Conservation (phyloP, 176 grass and related monocot genomes). For the Avena sativa region DNA sequence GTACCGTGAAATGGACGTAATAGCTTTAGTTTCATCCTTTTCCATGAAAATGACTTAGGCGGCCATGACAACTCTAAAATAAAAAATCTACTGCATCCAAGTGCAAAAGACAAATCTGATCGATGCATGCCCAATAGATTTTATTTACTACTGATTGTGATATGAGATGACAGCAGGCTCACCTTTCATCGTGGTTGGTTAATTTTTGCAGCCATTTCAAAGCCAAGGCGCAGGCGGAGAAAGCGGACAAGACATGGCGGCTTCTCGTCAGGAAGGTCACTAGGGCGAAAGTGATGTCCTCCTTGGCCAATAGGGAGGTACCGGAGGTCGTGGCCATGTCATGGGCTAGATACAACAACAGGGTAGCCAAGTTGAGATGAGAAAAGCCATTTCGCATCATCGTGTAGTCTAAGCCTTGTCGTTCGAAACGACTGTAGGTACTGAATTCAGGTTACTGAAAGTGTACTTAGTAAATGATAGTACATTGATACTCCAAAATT, state of each 20-base stretch:
- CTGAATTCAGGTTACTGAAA: background rate
- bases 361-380: constrained; percentile 38
- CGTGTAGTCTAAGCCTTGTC: background rate
- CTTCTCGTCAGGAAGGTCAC: constrained; percentile 80
- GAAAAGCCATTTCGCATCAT: background rate
- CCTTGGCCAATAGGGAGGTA: constrained; percentile 48
- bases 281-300: constrained; percentile 54
- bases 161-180: background rate
- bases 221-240: constrained; percentile 50
- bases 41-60: constrained; percentile 33
- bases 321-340: constrained; percentile 50
- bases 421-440: background rate
- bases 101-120: background rate
- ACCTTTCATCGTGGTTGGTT: background rate
- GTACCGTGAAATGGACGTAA: background rate
- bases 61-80: background rate
- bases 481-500: background rate
- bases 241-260: constrained; percentile 73
- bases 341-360: constrained; percentile 45
- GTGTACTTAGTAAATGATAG: background rate
- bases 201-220: constrained; percentile 60
- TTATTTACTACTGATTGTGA: background rate
- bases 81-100: background rate
- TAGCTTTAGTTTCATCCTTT: background rate
- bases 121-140: background rate